A percentile compares a stretch with the other conserved stretches of the same genome.
Evolutionary conservation across 2,329 filamentous ascomycete genomes (phyloP).

Genomic region (Aspergillus udagawae): DNA sequence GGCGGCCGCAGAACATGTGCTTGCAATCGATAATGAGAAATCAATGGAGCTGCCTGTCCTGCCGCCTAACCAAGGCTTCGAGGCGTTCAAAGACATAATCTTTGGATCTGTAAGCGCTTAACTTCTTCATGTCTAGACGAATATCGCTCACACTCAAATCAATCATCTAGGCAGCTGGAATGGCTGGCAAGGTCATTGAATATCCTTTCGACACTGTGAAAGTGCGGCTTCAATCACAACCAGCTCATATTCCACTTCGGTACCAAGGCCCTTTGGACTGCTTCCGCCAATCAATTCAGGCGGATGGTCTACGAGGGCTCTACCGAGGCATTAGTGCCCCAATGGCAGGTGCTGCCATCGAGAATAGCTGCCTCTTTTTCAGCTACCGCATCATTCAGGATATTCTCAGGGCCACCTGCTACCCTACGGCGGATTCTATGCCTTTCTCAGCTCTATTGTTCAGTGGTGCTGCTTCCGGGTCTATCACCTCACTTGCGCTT

Average conservation of each 20-base stretch:
- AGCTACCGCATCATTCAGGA: slow-evolving; percentile 70
- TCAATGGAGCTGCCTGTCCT: slow-evolving; percentile 38
- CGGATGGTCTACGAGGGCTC: slow-evolving; percentile 74
- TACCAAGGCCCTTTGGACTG: slow-evolving; percentile 90
- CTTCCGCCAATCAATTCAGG: slow-evolving; percentile 77
- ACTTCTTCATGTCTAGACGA: not conserved
- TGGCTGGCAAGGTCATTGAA: slow-evolving; percentile 92
- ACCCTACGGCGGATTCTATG: slow-evolving; percentile 53
- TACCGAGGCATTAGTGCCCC: slow-evolving; percentile 94
- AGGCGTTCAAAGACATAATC: slow-evolving; percentile 78
- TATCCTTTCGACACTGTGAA: slow-evolving; percentile 99
- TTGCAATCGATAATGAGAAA: slow-evolving; percentile 36
- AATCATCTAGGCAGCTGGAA: slow-evolving; percentile 64
- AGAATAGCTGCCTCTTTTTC: slow-evolving; percentile 89
- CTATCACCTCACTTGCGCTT: slow-evolving; percentile 83
- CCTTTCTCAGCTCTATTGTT: slow-evolving; percentile 71
- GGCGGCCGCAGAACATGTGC: slow-evolving; percentile 36
- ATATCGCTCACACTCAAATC: slow-evolving; percentile 1
- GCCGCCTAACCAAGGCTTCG: slow-evolving; percentile 49
- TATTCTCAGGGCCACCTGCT: slow-evolving; percentile 62
- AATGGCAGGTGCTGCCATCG: slow-evolving; percentile 82
- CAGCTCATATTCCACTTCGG: slow-evolving; percentile 72
- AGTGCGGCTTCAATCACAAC: slow-evolving; percentile 94
- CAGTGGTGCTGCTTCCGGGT: slow-evolving; percentile 81
- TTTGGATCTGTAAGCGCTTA: slow-evolving; percentile 71